Evolutionary conservation across 352 stramenopile genomes (phyloP), one percentile per base, ranked within the genome.

Genomic region (Phytophthora meadii): DNA sequence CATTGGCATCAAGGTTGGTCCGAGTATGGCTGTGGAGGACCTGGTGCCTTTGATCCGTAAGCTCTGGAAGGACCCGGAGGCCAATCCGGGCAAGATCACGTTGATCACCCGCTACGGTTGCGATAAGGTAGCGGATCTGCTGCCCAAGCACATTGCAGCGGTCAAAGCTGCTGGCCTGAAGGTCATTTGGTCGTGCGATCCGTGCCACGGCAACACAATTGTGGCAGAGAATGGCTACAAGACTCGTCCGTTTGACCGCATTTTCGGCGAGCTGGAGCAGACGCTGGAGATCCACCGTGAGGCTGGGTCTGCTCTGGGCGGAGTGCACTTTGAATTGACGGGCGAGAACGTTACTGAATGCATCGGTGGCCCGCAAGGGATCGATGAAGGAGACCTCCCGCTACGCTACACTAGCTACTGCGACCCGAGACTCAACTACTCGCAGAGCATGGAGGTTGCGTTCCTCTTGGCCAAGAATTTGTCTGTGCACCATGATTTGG

Each of bases 281-380:
- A 99, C 98, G 73, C 96, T 99, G 74, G 97, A 99, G 81, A 97
- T 99, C 36, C 98, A 99, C 74, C 90, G 95, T 36, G 84, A 96
- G 58, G 92, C 98, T 74, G 97, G 96, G 58, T 97, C 88, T 41
- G 88, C 90, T 56, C 88, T 98, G 24, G 97, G 97, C 34, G 97
- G 94, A 30, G 91, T 98, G 39, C 92, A 99, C 73, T 92, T 99
- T 70, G 97, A 99, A 73, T 96, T 99, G 79, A 99, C 97, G 19
- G 97, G 97, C 44, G 95, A 99, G 72, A 98, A 99, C 84, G 98
- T 99, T 30, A 99, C 97, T 2, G 98, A 99, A 81, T 99, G 98
- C 79, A 98, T 98, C 54, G 98, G 98, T 54, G 98, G 98, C 22
- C 86, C 98, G 1, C 88, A 97, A 59, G 89, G 89, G 57, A 93